These are phyloP conservation scores for Orbilia ellipsospora DNA, from an alignment of 2,329 filamentous ascomycete species.

Conservation along the genomic window DNA sequence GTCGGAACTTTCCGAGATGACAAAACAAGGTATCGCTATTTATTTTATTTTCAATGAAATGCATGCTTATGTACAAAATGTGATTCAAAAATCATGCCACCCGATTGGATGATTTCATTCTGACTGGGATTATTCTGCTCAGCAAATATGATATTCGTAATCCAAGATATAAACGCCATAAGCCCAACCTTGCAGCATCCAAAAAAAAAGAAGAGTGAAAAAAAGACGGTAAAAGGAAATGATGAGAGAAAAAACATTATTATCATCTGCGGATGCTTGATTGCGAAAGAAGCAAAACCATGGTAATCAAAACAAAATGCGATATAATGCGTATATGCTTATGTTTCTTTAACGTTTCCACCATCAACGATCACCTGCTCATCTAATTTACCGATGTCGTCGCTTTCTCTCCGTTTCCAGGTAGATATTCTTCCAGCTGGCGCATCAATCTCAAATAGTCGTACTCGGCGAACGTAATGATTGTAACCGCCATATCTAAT, in stretches of 20 bases:
- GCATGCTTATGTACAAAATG: constrained; percentile 15
- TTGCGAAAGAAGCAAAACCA: constrained; percentile 1
- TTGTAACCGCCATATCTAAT: constrained; percentile 79
- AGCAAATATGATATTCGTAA: constrained; percentile 14
- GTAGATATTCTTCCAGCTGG: constrained; percentile 88
- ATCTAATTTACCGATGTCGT: constrained; percentile 68
- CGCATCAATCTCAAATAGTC: constrained; percentile 93
- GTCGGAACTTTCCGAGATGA: no score
- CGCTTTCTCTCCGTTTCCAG: constrained; percentile 86
- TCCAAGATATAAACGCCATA: constrained; percentile 47
- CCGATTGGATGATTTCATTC: constrained; percentile 10
- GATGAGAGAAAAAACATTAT: constrained; percentile 4
- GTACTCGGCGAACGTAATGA: constrained; percentile 82
- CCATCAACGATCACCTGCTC: constrained; percentile 75
- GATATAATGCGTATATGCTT: neutral
- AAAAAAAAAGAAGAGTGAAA: constrained; percentile 1
- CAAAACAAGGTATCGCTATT: no score
- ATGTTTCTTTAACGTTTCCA: constrained; percentile 62
- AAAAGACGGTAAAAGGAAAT: constrained; percentile 8
- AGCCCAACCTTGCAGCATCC: constrained; percentile 11
- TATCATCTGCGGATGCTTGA: neutral
- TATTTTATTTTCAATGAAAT: no score
- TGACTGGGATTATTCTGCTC: constrained; percentile 25
- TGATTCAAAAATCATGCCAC: constrained; percentile 20
- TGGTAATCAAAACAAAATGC: neutral